Evolutionary conservation across 805 yeast species (phyloP).

Genomic region (Starmera pachycereana): DNA sequence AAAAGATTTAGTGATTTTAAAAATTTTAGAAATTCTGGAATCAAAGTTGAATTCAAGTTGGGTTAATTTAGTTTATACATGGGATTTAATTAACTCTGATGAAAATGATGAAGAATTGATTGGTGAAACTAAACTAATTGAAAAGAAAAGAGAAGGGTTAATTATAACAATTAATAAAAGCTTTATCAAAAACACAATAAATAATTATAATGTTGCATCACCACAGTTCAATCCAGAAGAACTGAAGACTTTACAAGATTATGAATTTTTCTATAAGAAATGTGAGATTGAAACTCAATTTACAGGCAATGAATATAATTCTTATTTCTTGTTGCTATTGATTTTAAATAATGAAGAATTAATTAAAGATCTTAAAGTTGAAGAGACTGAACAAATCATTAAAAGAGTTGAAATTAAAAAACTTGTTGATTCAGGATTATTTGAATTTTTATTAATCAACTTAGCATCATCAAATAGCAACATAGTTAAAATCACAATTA

Average conservation of each 20-base stretch:
- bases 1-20: conserved; percentile 53
- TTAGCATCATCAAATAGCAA: conserved; percentile 27
- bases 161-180: conserved; percentile 40
- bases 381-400: conserved; percentile 21
- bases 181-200: conserved; percentile 38
- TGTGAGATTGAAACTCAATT: conserved; percentile 8
- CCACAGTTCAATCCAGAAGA: conserved; percentile 4
- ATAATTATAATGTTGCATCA: conserved; percentile 20
- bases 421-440: conserved; percentile 44
- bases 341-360: conserved; percentile 58
- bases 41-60: conserved; percentile 42
- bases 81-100: conserved; percentile 47
- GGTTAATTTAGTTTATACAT: conserved; percentile 48
- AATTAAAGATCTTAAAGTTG: conserved; percentile 22
- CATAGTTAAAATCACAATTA: conserved; percentile 26
- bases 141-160: conserved; percentile 35
- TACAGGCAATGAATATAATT: conserved; percentile 39
- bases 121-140: conserved; percentile 37
- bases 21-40: conserved; percentile 50
- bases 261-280: conserved; percentile 12
- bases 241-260: conserved; percentile 1
- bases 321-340: conserved; percentile 56
- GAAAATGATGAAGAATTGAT: conserved; percentile 34
- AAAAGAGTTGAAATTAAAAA: conserved; percentile 39
- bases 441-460: conserved; percentile 39